Conservation (phyloP, 192 early-diverging fungal genomes). For the Coemansia sp. region DNA sequence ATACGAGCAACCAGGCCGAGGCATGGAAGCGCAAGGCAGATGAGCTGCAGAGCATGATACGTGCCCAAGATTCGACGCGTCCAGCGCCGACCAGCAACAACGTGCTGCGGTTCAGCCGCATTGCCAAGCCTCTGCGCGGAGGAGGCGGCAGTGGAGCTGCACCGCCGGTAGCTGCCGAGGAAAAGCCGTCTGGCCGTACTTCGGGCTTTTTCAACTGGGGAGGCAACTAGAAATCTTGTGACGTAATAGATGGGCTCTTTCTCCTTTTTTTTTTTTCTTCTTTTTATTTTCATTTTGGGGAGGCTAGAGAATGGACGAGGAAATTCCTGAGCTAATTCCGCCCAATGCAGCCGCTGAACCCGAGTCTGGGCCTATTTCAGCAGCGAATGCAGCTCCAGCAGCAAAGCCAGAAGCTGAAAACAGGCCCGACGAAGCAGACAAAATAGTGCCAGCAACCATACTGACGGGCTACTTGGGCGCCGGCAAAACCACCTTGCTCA, state of each 20-base stretch:
- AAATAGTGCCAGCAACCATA: conserved; percentile 54
- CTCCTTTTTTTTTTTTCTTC: not conserved
- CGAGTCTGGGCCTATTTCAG: not conserved
- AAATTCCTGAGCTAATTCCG: conserved; percentile 36
- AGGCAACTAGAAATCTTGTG: not conserved
- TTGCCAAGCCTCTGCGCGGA: conserved; percentile 92
- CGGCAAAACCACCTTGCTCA: conserved; percentile 93
- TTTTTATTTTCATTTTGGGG: conserved; percentile 2
- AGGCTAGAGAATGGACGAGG: conserved; percentile 29
- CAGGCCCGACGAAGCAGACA: conserved; percentile 3
- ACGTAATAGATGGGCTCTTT: conserved; percentile 2
- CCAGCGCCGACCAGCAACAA: conserved; percentile 18
- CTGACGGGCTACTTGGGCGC: conserved; percentile 72
- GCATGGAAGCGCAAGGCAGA: conserved; percentile 67
- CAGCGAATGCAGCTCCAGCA: not conserved
- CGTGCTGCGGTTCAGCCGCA: conserved; percentile 66
- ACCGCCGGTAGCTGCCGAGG: conserved; percentile 14
- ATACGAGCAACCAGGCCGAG: conserved; percentile 77
- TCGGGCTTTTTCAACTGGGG: conserved; percentile 47
- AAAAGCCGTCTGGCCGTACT: conserved; percentile 21
- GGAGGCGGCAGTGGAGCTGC: conserved; percentile 56
- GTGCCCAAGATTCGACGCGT: conserved; percentile 19
- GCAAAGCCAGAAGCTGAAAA: not conserved
- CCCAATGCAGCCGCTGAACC: not conserved
- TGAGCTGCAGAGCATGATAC: conserved; percentile 57